Percentiles rank a stretch among this genome's conserved stretches.
phyloP scores from a whole-genome alignment of 371 early-diverging fungal genomes.

The Apophysomyces trapeziformis region DNA sequence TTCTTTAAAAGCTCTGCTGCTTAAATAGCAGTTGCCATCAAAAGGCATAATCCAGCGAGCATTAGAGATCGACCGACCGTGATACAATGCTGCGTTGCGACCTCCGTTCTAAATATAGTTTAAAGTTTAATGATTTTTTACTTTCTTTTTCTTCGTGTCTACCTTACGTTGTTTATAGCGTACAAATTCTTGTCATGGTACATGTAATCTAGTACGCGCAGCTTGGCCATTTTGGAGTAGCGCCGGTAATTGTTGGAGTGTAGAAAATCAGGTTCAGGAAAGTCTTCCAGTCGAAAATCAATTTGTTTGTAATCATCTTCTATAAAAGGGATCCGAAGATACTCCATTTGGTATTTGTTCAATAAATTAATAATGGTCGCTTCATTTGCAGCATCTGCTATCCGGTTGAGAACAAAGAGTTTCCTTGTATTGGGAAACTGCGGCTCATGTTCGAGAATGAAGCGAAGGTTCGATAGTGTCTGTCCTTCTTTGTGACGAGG shows the following conservation, averaged over 20 bases:
- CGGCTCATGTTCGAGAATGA: conserved; percentile 65
- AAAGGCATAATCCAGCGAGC: conserved; percentile 68
- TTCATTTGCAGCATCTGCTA: conserved; percentile 61
- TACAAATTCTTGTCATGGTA: conserved; percentile 68
- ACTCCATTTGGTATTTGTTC: conserved; percentile 57
- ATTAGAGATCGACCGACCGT: conserved; percentile 53
- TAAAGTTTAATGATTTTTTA: neutral
- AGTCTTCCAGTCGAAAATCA: conserved; percentile 63
- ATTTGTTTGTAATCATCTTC: conserved; percentile 54
- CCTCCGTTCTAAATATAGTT: conserved; percentile 59
- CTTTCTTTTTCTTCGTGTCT: neutral
- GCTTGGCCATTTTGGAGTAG: conserved; percentile 61
- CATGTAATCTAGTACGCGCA: conserved; percentile 60
- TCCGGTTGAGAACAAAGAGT: conserved; percentile 63
- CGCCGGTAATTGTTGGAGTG: conserved; percentile 60
- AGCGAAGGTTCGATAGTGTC: conserved; percentile 61
- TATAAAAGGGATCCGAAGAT: conserved; percentile 60
- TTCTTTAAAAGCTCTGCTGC: conserved; percentile 55
- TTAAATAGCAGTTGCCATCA: conserved; percentile 68
- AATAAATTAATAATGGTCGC: conserved; percentile 57
- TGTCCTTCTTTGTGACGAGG: conserved; percentile 68
- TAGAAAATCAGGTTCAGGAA: conserved; percentile 64
- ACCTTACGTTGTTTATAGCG: conserved; percentile 71
- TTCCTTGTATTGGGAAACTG: conserved; percentile 60
- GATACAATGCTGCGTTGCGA: conserved; percentile 59